A percentile compares a stretch with the other conserved stretches of the same genome.
Conservation (phyloP, 306 rosid species). For the Malus asiatica region DNA sequence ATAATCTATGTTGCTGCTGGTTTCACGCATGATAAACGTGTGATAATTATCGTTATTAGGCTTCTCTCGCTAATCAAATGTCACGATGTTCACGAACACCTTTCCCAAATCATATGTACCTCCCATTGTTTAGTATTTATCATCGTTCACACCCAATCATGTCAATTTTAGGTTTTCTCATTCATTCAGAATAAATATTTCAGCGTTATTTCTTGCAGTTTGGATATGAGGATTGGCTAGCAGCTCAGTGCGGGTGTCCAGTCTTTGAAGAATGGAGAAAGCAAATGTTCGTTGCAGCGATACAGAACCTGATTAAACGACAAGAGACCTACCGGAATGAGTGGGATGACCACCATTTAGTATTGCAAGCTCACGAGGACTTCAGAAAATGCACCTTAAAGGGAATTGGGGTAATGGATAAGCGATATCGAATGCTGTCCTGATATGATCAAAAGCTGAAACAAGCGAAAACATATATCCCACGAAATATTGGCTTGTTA, state of each 20-base stretch:
- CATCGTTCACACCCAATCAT: too few species aligned
- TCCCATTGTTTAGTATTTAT: too few species aligned
- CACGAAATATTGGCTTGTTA: too few species aligned
- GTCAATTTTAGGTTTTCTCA: too few species aligned
- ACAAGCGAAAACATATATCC: not conserved
- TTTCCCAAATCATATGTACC: too few species aligned
- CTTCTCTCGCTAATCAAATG: too few species aligned
- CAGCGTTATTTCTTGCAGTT: constrained; percentile 25
- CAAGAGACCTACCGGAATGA: constrained; percentile 46
- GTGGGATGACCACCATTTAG: constrained; percentile 48
- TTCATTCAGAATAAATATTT: not conserved
- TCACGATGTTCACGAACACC: too few species aligned
- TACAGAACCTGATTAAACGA: constrained; percentile 9
- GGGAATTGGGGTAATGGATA: not conserved
- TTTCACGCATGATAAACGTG: too few species aligned
- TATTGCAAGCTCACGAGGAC: constrained; percentile 40
- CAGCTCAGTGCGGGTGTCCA: constrained; percentile 39
- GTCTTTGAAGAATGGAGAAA: constrained; percentile 52
- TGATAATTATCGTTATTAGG: too few species aligned
- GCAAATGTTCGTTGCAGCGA: constrained; percentile 30
- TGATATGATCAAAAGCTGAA: not conserved
- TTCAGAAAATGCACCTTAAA: constrained; percentile 11
- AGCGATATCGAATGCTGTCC: not conserved
- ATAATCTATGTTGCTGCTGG: too few species aligned
- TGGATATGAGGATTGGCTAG: constrained; percentile 57